Evolutionary conservation across 345 rosid species (phyloP), one percentile per base, ranked within the genome.

Genomic region (Populus davidiana): DNA sequence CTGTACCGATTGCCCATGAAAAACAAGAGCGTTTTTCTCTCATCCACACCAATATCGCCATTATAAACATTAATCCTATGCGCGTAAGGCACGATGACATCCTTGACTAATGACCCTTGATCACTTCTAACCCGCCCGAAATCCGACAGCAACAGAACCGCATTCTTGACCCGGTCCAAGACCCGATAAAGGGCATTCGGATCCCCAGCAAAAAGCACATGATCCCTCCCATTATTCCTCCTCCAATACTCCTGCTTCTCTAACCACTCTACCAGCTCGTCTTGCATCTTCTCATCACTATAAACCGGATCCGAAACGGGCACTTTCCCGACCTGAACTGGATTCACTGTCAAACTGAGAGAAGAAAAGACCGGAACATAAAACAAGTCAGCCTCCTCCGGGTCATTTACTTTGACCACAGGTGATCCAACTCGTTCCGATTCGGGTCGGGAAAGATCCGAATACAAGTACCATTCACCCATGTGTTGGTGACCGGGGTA

Each of bases 401-500:
- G 97, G 79, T 93, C 93, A 31, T 79, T 72, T 33, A 92, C 95
- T 71, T 86, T 88, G 2, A 74, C 35, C 0, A 94, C 80, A 0
- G 97, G 90, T 29, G 97, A 96, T 25, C 89, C 91, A 70, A 83
- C 25, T 79, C 92, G 90, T 6, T 90, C 92, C n/a, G 63, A 23
- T 1, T 89, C 89, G 69, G 90, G 91, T 1, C 88, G 89, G 73
- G 56, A 82, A 17, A 96, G 83, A 76, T 96, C 99, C 54, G 91
- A 81, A 82, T 86, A 96, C 31, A 96, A 84, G 81, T 86, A 89
- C 99, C 99, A 96, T 81, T 96, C 99, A 36, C 92, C 98, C 99
- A 94, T 96, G 82, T 96, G 99, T 83, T 96, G 99, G 87, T 96
- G 99, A 23, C 98, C 98, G 12, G 99, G 99, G 80, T 96, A 96